Evolutionary conservation across 148 eudicot species (phyloP), one percentile per base, ranked within the genome.

Genomic region (Fagopyrum tataricum): DNA sequence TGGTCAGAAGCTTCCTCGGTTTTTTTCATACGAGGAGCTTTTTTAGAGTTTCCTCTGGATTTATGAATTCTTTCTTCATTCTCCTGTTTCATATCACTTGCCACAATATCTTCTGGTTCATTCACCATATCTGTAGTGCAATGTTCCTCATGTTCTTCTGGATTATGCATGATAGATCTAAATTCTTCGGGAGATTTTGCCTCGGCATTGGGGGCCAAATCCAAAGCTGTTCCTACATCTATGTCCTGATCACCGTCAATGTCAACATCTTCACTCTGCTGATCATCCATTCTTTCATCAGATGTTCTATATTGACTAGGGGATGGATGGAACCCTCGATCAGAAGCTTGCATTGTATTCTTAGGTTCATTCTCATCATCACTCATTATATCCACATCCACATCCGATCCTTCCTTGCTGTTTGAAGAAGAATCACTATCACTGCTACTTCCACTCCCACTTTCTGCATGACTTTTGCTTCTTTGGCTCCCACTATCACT

Each of bases 381-480:
- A 73, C 91, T 85, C 81, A 92, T 85, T 67, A 95, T 95, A 80
- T 95, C 91, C 40, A 95, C 87, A 72, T 95, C 99, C 82, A 87
- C 94, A 75, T 95, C 99, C 79, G 99, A 87, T 37, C 87, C 88
- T 79, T 91, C 88, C 84, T 95, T 89, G 85, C 97, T 94, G 80
- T 92, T 88, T 18, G 97, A 81, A 79, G 95, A 89, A 76, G 96
- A 88, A 84, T 91, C 98, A 74, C 87, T 91, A 68, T 90, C 97
- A 74, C 97, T 95, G 86, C 93, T 86, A 82, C 90, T 95, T 41
- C 84, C 87, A 77, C 92, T 90, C 44, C 83, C 86, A 78, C 37
- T 31, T 31, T 31, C 37, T 31, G 37, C 37, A 31, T 31, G 37
- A 31, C 37, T 31, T 31, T 3, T 31, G 37, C 37, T 31, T 31